Evolutionary conservation across 352 stramenopile species (phyloP), one percentile per base, ranked within the genome.

Genomic region (Halophytophthora polymorphica): DNA sequence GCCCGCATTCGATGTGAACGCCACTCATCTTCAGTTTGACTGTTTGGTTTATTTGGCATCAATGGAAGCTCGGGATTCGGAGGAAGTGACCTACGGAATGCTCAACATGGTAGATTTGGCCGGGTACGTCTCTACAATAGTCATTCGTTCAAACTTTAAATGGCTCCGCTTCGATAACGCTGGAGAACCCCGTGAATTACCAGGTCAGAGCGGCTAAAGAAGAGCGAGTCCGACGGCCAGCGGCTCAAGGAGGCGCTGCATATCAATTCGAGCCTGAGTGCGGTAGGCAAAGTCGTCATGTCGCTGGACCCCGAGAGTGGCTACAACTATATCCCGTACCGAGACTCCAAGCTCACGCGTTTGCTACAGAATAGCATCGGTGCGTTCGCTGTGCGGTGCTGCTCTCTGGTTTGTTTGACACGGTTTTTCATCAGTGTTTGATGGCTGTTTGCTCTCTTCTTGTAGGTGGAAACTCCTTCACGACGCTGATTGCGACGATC

Each of bases 321-420:
- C 34, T 94, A 92, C 55, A 90, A 94, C 50, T 94, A 94, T 53
- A 94, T 91, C 28, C 83, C 83, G 21, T 94, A 94, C 37, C 73
- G 83, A 29, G 83, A 92, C 51, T 92, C 81, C 11, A 94, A 94
- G 43, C 72, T 92, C 45, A 94, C 83, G 14, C 74, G 83, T 10
- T 52, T 94, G 14, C 61, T 94, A 5, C 83, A 94, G 29, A 94
- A 92, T 45, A 92, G 81, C 58, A 94, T 92, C 46, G 83, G 77
- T 83, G 56, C 12, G 50, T 62, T 11, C 2, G 12, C 38, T 39
- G 10, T 14, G 14, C 19, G 19, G 40, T 48, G 31, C n/a, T 29
- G 6, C 25, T 17, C 36, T 12, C 45, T 38, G 29, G 8, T 6
- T 33, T 33, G 19, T 19, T 17, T 48, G 41, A 43, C 8, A 2